These are phyloP conservation scores for Megacollybia marginata DNA, from an alignment of 768 basidiomycete species.

Conservation along the genomic window DNA sequence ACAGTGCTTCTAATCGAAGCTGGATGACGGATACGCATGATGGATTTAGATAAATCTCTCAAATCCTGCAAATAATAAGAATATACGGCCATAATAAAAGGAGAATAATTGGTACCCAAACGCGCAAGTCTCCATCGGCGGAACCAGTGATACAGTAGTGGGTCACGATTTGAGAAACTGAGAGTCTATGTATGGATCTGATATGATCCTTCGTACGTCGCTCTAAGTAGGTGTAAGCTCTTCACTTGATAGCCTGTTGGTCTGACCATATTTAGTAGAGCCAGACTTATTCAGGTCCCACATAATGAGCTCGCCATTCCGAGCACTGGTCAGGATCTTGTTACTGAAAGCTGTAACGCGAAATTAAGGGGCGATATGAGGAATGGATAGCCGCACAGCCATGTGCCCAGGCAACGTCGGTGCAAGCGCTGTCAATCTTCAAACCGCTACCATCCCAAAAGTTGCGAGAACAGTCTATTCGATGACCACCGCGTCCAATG, in stretches of 20 bases:
- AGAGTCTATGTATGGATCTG: constrained; percentile 64
- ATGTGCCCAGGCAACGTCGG: constrained; percentile 76
- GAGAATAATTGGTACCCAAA: constrained; percentile 50
- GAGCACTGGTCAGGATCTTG: constrained; percentile 74
- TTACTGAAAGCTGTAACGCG: constrained; percentile 48
- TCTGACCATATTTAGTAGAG: constrained; percentile 61
- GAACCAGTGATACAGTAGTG: constrained; percentile 76
- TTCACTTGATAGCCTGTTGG: not conserved
- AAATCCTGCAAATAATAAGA: constrained; percentile 43
- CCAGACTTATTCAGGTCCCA: constrained; percentile 73
- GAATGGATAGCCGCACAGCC: constrained; percentile 37
- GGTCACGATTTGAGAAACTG: constrained; percentile 59
- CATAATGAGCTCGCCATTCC: constrained; percentile 77
- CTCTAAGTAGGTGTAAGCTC: constrained; percentile 29
- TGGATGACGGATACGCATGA: constrained; percentile 66
- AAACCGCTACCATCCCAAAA: constrained; percentile 73
- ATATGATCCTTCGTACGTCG: constrained; percentile 60
- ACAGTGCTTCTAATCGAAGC: constrained; percentile 60
- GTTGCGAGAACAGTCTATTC: constrained; percentile 68
- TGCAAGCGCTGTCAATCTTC: constrained; percentile 72
- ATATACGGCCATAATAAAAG: too few species aligned
- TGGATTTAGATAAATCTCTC: constrained; percentile 60
- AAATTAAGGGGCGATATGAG: not conserved
- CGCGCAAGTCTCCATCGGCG: constrained; percentile 71
- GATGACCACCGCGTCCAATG: constrained; percentile 52